Conservation (phyloP, 164 flowering plant genomes). For the grape (Vitis vinifera) region ASM3070453v1 NC_081820.1:26326001-26326500, state of each 20-base stretch:
- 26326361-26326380: constrained; percentile 99
- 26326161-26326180: constrained; percentile 93
- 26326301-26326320: neutral
- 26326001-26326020: too few species aligned
- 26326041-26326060: neutral
- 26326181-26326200: constrained; percentile 69
- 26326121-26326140: constrained; percentile 60
- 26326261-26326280: neutral
- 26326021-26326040: too few species aligned
- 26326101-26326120: constrained; percentile 48
- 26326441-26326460: neutral
- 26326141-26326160: constrained; percentile 78
- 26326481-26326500: constrained; percentile 43
- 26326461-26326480: neutral
- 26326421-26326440: neutral
- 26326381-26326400: constrained; percentile 64
- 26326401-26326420: too few species aligned
- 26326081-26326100: neutral
- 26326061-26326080: neutral
- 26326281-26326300: too few species aligned
- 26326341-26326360: constrained; percentile 78
- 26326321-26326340: constrained; percentile 67
- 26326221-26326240: constrained; percentile 11
- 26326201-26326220: constrained; percentile 15
- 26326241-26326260: neutral